phyloP scores from a whole-genome alignment of 2,329 filamentous ascomycete genomes.

The Colletotrichum eremochloae region DNA sequence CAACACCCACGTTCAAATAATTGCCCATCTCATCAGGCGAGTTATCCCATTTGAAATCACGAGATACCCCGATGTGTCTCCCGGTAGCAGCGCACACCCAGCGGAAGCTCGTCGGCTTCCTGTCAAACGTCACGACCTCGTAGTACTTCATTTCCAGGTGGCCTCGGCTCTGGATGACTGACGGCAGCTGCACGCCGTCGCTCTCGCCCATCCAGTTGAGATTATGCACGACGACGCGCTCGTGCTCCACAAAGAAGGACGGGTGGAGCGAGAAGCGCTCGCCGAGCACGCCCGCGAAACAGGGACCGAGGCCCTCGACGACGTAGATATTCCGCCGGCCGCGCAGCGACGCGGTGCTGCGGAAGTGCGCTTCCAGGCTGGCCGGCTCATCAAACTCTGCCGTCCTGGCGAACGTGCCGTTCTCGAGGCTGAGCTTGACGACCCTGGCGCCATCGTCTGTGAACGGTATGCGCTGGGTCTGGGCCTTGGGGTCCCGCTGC shows the following conservation, averaged over 20 bases:
- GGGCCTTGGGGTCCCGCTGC: slow-evolving; percentile 44
- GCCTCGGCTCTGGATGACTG: slow-evolving; percentile 35
- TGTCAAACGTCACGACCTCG: slow-evolving; percentile 44
- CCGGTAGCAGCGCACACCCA: slow-evolving; percentile 45
- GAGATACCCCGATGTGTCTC: slow-evolving; percentile 45
- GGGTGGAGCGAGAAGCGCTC: slow-evolving; percentile 45
- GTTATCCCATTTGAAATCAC: slow-evolving; percentile 37
- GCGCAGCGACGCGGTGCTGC: neutral
- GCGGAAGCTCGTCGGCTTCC: slow-evolving; percentile 43
- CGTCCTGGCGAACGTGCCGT: slow-evolving; percentile 30
- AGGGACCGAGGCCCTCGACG: slow-evolving; percentile 45
- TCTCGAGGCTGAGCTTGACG: slow-evolving; percentile 39
- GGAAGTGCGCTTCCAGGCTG: slow-evolving; percentile 18
- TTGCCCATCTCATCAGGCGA: slow-evolving; percentile 36
- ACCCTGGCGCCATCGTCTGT: slow-evolving; percentile 38
- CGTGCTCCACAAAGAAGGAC: slow-evolving; percentile 46
- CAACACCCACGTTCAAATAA: slow-evolving; percentile 44
- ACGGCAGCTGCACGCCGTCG: slow-evolving; percentile 45
- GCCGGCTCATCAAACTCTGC: slow-evolving; percentile 36
- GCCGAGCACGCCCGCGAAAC: slow-evolving; percentile 43
- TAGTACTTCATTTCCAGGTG: slow-evolving; percentile 45
- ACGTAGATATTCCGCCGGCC: slow-evolving; percentile 43
- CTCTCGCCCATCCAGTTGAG: slow-evolving; percentile 43
- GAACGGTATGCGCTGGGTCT: slow-evolving; percentile 41
- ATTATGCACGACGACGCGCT: slow-evolving; percentile 46